Evolutionary conservation across 768 basidiomycete genomes (phyloP), one percentile per base, ranked within the genome.

Genomic region (Suillus decipiens): DNA sequence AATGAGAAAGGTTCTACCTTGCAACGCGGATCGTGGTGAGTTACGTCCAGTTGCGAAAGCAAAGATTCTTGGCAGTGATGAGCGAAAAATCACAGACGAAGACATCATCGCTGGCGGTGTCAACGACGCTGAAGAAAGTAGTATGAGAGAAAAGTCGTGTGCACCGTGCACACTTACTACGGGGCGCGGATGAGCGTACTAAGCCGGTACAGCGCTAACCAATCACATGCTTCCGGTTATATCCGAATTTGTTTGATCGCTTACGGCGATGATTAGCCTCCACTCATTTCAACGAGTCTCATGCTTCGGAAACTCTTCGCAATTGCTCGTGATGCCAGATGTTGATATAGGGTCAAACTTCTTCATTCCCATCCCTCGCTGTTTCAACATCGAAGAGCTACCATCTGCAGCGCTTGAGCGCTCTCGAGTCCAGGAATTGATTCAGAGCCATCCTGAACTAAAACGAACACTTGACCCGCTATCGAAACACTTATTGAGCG

Each of bases 41-140:
- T 78, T 73, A 64, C 82, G 82, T 33, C 76, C 78, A 22, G 75
- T 39, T 9, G 73, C 66, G 34, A 73, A 67, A 50, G 77, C 70
- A 55, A 85, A 72, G 19, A 80, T 77, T 64, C 76, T 81, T 61
- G 80, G 77, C 33, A 86, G 66, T 5, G 82, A 77, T 33, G 84
- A 82, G 61, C 82, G 83, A 55, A 85, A 76, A 56, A 84, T 68
- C 67, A 82, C 76, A 59, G 79, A 77, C 63, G 79, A 75, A 66
- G 86, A 80, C 85, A 87, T 87, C 70, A 75, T 72, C 33, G 60
- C 41, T n/a, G 55, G 39, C 17, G 59, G 43, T 51, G 61, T 19
- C 28, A 33, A 37, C 50, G 34, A 22, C 31, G n/a, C 50, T 19
- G 48, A 50, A 10, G 31, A 36, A 11, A 19, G 60, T 60, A 34